A percentile compares a stretch with the other conserved stretches of the same genome.
Evolutionary conservation across 2,329 filamentous ascomycete species (phyloP).

Genomic region (Talaromyces sp.): DNA sequence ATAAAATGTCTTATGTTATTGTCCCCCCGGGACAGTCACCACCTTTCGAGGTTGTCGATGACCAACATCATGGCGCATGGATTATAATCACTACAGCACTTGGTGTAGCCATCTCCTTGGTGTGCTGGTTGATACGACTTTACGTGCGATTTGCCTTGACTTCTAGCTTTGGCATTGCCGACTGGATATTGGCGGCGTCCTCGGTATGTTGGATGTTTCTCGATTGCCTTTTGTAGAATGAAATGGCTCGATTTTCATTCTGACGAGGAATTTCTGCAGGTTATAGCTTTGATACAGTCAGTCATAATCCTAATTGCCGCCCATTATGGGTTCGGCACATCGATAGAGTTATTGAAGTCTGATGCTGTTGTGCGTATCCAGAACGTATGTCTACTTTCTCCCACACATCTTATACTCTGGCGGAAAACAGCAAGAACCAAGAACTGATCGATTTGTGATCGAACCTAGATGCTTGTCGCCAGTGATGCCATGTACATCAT

Average conservation of each 20-base stretch:
- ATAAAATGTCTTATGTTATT: conserved; percentile 22
- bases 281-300: conserved; percentile 31
- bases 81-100: conserved; percentile 39
- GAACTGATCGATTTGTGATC: not conserved
- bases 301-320: conserved; percentile 30
- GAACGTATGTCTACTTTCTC: conserved; percentile 22
- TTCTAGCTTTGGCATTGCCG: conserved; percentile 34
- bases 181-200: conserved; percentile 31
- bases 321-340: conserved; percentile 33
- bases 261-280: conserved; percentile 20
- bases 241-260: conserved; percentile 1
- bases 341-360: conserved; percentile 27
- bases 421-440: not conserved
- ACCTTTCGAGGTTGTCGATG: conserved; percentile 39
- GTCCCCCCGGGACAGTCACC: conserved; percentile 35
- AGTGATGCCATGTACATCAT: conserved; percentile 40
- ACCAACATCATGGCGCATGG: conserved; percentile 38
- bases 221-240: not conserved
- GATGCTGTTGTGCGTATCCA: conserved; percentile 27
- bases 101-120: conserved; percentile 35
- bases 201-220: conserved; percentile 24
- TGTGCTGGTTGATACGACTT: conserved; percentile 35
- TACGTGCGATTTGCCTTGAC: conserved; percentile 36
- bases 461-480: conserved; percentile 34
- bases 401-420: not conserved